Evolutionary conservation across 2,329 filamentous ascomycete genomes (phyloP), one percentile per base, ranked within the genome.

Genomic region (Anthostomella pinea): DNA sequence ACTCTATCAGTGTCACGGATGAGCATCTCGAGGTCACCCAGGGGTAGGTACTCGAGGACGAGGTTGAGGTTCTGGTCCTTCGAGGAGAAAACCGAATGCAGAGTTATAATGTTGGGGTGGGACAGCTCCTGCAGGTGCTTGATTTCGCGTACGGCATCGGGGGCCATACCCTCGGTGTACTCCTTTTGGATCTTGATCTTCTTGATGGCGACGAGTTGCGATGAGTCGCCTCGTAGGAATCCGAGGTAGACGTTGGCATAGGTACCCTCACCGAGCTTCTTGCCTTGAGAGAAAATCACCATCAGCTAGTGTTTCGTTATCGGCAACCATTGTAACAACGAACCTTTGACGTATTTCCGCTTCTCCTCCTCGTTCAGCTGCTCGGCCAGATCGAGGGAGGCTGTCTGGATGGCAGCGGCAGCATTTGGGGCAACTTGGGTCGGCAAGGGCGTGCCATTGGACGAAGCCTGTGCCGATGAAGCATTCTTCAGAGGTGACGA

Each of bases 51-150:
- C 65, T 98, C 93, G 52, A 98, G 81, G 16, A 98, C 93, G 7
- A 98, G 78, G 58, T 94, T 95, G 50, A 98, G 80, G 60, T 96
- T 97, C 65, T 96, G 89, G 65, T 95, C 87, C 59, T 96, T 96
- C 44, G 88, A 93, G 35, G 85, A 89, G 75, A 96, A 98, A 50
- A 97, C 90, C 54, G 87, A 85, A 57, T 91, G 81, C 6, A 98
- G 78, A 10, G 83, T 84, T 65, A 98, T 95, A 65, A 98, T 93
- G 66, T 97, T 97, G 5, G 90, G 87, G 63, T 98, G 93, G 14
- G 81, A 83, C 18, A 98, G 80, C 68, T 98, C 93, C 62, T 95
- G 90, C 3, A 98, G 79, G 62, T 90, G 90, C 63, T 94, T 94
- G 59, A 97, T 85, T 71, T 98, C 93, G 54, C 93, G 89, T 47